Evolutionary conservation across 345 rosid genomes (phyloP).

Genomic region (Erysimum cheiranthoides): DNA sequence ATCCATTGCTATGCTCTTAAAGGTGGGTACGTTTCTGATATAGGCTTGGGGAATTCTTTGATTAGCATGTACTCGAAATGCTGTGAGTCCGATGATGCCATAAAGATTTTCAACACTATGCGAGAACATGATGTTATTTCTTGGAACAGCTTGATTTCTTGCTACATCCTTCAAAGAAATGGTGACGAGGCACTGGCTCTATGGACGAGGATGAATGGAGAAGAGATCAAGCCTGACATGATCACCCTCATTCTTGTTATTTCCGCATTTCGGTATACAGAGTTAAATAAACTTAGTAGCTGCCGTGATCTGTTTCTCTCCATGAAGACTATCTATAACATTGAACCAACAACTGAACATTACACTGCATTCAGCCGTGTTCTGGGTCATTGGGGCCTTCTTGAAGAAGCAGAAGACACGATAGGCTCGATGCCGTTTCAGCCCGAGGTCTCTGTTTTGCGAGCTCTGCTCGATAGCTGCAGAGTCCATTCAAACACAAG

Average conservation of each 20-base stretch:
- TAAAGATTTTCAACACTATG: constrained; percentile 59
- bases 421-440: constrained; percentile 59
- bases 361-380: constrained; percentile 67
- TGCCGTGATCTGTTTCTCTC: constrained; percentile 65
- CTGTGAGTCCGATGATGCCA: constrained; percentile 53
- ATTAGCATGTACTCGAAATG: constrained; percentile 82
- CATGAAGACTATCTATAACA: constrained; percentile 51
- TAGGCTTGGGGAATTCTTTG: constrained; percentile 69
- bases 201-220: constrained; percentile 64
- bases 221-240: constrained; percentile 56
- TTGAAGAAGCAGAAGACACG: constrained; percentile 76
- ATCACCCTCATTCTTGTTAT: constrained; percentile 60
- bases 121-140: constrained; percentile 61
- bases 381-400: constrained; percentile 76
- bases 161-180: constrained; percentile 68
- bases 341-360: constrained; percentile 73
- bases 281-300: constrained; percentile 54
- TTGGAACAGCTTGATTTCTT: constrained; percentile 79
- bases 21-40: constrained; percentile 55
- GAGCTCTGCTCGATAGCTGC: constrained; percentile 80
- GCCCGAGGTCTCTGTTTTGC: constrained; percentile 63
- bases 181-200: constrained; percentile 66
- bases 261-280: constrained; percentile 62
- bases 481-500: constrained; percentile 63
- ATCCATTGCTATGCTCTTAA: constrained; percentile 69